Base-by-base conservation (phyloP, 805 yeast genomes). In the Yamadazyma akitaensis region DNA sequence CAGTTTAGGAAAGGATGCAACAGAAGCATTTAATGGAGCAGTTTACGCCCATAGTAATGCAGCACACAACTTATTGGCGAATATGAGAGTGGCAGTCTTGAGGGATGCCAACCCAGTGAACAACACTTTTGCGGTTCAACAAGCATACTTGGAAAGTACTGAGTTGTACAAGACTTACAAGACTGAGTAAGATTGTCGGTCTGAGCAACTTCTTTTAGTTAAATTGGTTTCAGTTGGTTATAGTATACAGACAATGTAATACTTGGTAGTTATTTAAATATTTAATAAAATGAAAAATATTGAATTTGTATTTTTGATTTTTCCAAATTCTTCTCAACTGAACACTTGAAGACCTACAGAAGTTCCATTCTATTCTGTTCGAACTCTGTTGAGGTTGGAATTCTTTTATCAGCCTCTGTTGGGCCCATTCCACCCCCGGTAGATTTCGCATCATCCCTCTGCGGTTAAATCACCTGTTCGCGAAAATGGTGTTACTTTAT, bases 1-100 rank as follows among this genome's bases (percentile, higher is more conserved):
- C 30, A 82, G 91, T 2, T 68, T 78, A 50, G 91, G 92, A 58
- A 86, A 85, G 63, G 94, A 87, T 64, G 92, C 92, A 24, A 84
- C 92, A 12, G 79, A 77, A 61, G 94, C 91, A 1, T 87, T 87
- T 74, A 84, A 84, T 61, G 95, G 95, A 62, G 91, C 88, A 61
- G 94, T 87, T 26, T 87, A 87, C 60, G 81, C 86, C 11, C 95
- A 87, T 61, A 84, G 92, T 8, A 87, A 86, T 57, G 94, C 95
- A 51, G 95, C 94, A 18, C 90, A 85, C 64, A 87, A 87, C 65
- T 69, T 86, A 60, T 76, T 87, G 65, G 89, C 92, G 16, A 81
- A 85, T 13, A 79, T 85, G 87, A 82, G 95, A 75, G 82, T 87
- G 14, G 94, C 92, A 21, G 85, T 87, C 36, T 78, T 86, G 50